Evolutionary conservation across 176 grass and related monocot species (phyloP).

Genomic region (Metroxylon sagu): DNA sequence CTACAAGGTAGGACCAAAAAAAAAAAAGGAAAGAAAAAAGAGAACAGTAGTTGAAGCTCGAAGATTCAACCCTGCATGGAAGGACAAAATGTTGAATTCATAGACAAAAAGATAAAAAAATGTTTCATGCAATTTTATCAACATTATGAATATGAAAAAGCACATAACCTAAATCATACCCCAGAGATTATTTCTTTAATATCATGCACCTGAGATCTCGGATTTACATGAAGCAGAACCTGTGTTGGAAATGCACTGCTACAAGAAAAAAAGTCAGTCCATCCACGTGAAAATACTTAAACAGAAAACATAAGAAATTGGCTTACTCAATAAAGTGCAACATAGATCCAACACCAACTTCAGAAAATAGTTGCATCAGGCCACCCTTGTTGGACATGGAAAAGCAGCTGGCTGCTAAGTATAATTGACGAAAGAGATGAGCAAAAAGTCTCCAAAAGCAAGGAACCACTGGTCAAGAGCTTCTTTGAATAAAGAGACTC

Average conservation of each 20-base stretch:
- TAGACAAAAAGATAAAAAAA: not conserved
- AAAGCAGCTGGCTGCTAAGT: constrained; percentile 46
- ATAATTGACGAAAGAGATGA: constrained; percentile 61
- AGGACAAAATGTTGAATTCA: constrained; percentile 19
- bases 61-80: constrained; percentile 42
- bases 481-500: constrained; percentile 47
- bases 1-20: constrained; percentile 38
- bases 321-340: constrained; percentile 39
- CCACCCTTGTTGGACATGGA: constrained; percentile 45
- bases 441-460: constrained; percentile 45
- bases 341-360: constrained; percentile 40
- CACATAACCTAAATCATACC: constrained; percentile 13
- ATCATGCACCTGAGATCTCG: constrained; percentile 29
- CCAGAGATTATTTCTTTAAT: constrained; percentile 26
- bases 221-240: constrained; percentile 12
- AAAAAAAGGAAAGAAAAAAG: no score
- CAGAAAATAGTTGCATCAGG: constrained; percentile 32
- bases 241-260: constrained; percentile 33
- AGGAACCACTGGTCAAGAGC: constrained; percentile 44
- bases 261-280: constrained; percentile 18
- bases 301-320: constrained; percentile 19
- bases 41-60: no score
- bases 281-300: constrained; percentile 36
- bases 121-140: not conserved
- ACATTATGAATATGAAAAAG: not conserved